Percentiles rank a stretch among this genome's conserved stretches.
phyloP scores from a whole-genome alignment of 257 asterid species.

The Scutellaria minor region DNA sequence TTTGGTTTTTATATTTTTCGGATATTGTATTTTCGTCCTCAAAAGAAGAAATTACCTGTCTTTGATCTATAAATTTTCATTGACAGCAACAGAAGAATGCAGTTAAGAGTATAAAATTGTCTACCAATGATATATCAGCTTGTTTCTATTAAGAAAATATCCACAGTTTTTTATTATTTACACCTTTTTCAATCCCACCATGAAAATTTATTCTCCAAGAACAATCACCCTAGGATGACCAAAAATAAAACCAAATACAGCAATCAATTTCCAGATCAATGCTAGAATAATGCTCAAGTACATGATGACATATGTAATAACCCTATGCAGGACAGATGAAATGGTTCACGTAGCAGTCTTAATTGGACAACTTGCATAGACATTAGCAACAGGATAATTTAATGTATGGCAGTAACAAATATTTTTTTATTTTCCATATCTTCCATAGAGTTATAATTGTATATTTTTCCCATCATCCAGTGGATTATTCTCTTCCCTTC shows the following conservation, averaged over 20 bases:
- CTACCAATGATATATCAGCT: background rate
- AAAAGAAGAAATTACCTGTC: background rate
- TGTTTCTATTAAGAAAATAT: background rate
- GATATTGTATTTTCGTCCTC: background rate
- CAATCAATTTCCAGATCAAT: constrained; percentile 10
- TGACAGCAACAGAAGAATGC: background rate
- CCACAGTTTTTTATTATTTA: background rate
- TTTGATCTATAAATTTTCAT: background rate
- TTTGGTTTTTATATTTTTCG: background rate
- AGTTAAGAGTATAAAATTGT: background rate
- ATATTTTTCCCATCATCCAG: constrained; percentile 5
- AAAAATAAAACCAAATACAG: background rate
- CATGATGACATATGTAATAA: background rate
- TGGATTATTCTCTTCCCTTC: constrained; percentile 17
- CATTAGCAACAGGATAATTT: background rate
- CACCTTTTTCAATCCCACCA: background rate
- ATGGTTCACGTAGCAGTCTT: background rate
- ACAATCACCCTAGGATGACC: background rate
- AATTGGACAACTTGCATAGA: background rate
- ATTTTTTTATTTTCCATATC: background rate
- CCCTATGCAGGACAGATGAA: background rate
- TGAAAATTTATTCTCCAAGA: no score
- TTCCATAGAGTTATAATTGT: background rate
- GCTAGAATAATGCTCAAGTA: background rate
- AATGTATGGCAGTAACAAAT: background rate